Base-by-base conservation (phyloP, 495 filamentous ascomycete species). In the Aspergillus saccharolyticus region DNA sequence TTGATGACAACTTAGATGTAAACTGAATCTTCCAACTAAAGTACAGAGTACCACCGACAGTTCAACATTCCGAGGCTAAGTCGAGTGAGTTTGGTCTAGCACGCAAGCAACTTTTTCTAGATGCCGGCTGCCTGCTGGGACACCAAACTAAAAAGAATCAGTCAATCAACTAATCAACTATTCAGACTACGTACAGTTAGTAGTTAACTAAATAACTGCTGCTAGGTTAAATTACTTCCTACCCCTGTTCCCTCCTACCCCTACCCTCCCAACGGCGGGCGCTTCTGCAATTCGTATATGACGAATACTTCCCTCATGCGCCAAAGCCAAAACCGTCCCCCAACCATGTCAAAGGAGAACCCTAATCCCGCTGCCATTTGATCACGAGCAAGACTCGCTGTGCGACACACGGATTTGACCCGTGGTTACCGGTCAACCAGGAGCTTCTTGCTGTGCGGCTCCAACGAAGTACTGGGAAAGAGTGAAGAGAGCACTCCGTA, bases 281-380 rank as follows among this genome's bases (percentile, higher is more conserved):
- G 24, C 47, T 15, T 50, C 16, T 28, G 9, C 44, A 19, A 46
- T 19, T 22, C 18, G 21, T 46, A 25, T 50, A 50, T 50, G 47
- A 50, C 47, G 47, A 50, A 50, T 24, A 30, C 20, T 50, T 3
- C n/a, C 18, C 47, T 28, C 47, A 28, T 50, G 47, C 47, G 47
- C 24, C 30, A 50, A 50, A 50, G 47, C 22, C 47, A 50, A 50
- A 49, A 50, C n/a, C 12, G 33, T 17, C 12, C 3, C 47, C 47
- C 47, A 50, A 30, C 47, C 47, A 50, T 30, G 47, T 50, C 16
- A 33, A 18, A 10, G 33, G 17, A 50, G 47, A 50, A 50, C 47
- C 47, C 47, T 50, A 50, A 28, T 28, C 47, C 22, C 22, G 2
- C 14, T 39, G 7, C 24, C 47, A 30, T 24, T 15, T 50, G 47